Base-by-base conservation (phyloP, 2,329 filamentous ascomycete genomes). In the Tetracladium maxilliforme region DNA sequence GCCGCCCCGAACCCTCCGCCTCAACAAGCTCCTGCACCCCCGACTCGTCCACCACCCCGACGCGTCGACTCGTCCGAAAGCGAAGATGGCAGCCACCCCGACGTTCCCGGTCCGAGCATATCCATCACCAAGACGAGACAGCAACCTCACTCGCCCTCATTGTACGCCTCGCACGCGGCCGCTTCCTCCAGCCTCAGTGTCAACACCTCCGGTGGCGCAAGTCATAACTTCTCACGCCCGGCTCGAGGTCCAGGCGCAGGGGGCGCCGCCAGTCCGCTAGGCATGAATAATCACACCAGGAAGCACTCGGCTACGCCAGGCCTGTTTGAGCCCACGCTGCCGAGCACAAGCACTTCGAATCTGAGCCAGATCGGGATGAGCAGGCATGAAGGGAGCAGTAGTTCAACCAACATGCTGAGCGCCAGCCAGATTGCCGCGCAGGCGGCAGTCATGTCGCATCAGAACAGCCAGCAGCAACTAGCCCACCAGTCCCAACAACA, bases 351-450 rank as follows among this genome's bases (percentile, higher is more conserved):
- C 38, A 54, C 50, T 11, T 9, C 9, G 9, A 19, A 9, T 11
- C 11, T 19, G 18, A 19, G 18, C 18, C 18, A 9, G 9, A 11
- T 11, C 18, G 11, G 18, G 9, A 11, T 19, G 18, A 19, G 18
- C 18, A 11, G 18, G 9, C n/a, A n/a, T n/a, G n/a, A n/a, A n/a
- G n/a, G n/a, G n/a, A n/a, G n/a, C n/a, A n/a, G n/a, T n/a, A n/a
- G 3, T 68, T 66, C 34, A 71, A 64, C 43, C 52, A 65, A 27
- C 6, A 45, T 45, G 17, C 40, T 71, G 48, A 49, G 52, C 51
- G 70, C 78, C n/a, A 82, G 77, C 47, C 75, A 82, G 47, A 82
- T 84, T 34, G 80, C 80, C 19, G 79, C 79, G 11, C 79, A 84
- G 49, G 72, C 79, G 7, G 80, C 80, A 28, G 71, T 78, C 41